A percentile compares a stretch with the other conserved stretches of the same genome.
phyloP scores from a whole-genome alignment of 441 rosid species.

The Flueggea neowawraea region DNA sequence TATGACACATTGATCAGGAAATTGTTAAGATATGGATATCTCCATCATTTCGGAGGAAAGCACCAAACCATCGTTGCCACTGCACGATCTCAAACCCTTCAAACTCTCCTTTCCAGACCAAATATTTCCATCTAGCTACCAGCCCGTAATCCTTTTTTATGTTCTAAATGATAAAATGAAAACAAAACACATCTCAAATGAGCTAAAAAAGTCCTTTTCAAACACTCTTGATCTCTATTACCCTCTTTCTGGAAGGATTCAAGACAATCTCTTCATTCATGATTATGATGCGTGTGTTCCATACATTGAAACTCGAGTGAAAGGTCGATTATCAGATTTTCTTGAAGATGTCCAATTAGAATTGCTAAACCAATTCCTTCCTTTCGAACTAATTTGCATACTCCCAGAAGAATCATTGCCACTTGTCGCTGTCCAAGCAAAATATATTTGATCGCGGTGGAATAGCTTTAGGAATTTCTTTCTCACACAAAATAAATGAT shows the following conservation, averaged over 20 bases:
- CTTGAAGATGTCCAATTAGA: not conserved
- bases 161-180: not conserved
- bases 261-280: not conserved
- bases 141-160: not conserved
- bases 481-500: slow-evolving; percentile 17
- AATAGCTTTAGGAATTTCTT: slow-evolving; percentile 13
- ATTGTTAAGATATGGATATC: not conserved
- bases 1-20: too few relatives aligned
- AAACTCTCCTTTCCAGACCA: slow-evolving; percentile 4
- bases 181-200: not conserved
- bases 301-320: not conserved
- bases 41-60: not conserved
- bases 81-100: not conserved
- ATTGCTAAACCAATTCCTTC: slow-evolving; percentile 6
- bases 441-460: slow-evolving; percentile 18
- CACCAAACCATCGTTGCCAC: not conserved
- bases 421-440: slow-evolving; percentile 8
- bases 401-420: slow-evolving; percentile 1
- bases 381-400: slow-evolving; percentile 12
- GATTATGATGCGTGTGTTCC: not conserved
- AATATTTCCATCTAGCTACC: not conserved
- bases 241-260: not conserved
- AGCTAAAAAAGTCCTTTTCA: not conserved
- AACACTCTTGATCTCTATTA: not conserved
- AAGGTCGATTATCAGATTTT: not conserved